Percentiles rank a stretch among this genome's conserved stretches.
Conservation (phyloP, 768 basidiomycete genomes). For the Rhizopogon vulgaris region DNA sequence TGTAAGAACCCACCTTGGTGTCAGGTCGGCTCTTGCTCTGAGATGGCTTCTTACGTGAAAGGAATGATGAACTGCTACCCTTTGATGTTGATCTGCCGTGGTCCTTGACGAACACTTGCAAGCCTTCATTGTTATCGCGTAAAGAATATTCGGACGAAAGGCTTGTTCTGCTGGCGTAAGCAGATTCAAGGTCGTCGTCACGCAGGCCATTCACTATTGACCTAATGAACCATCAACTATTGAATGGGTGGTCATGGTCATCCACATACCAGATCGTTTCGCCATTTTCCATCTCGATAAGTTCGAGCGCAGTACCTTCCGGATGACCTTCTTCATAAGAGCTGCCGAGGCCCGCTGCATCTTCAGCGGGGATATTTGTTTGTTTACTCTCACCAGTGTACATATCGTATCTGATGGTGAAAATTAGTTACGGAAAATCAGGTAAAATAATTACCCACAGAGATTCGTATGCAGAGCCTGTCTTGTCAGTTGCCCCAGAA, state of each 20-base stretch:
- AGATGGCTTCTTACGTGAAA: slow-evolving; percentile 52
- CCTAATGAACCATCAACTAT: slow-evolving; percentile 28
- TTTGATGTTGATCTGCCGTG: slow-evolving; percentile 63
- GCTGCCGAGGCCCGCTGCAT: slow-evolving; percentile 22
- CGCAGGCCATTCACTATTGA: slow-evolving; percentile 80
- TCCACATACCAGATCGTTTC: slow-evolving; percentile 73
- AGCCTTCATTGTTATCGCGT: slow-evolving; percentile 39
- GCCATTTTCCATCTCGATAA: slow-evolving; percentile 81
- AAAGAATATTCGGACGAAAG: slow-evolving; percentile 70
- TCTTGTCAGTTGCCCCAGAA: slow-evolving; percentile 48
- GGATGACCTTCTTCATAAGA: slow-evolving; percentile 20
- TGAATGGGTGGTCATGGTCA: not conserved
- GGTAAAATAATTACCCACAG: slow-evolving; percentile 45
- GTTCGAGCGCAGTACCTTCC: slow-evolving; percentile 63
- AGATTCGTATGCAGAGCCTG: slow-evolving; percentile 70
- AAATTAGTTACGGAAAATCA: slow-evolving; percentile 11
- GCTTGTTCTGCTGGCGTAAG: slow-evolving; percentile 62
- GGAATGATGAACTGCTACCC: slow-evolving; percentile 51
- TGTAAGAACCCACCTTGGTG: slow-evolving; percentile 58
- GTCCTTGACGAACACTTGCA: slow-evolving; percentile 74
- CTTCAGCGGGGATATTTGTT: slow-evolving; percentile 29
- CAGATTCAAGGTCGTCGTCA: slow-evolving; percentile 66
- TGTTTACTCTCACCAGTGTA: slow-evolving; percentile 56
- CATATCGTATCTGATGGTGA: slow-evolving; percentile 64
- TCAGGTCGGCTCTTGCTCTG: slow-evolving; percentile 64